A percentile compares a stretch with the other conserved stretches of the same genome.
These are phyloP conservation scores for Scheffersomyces lignosus DNA, from an alignment of 805 yeast genomes.

Conservation along the genomic window DNA sequence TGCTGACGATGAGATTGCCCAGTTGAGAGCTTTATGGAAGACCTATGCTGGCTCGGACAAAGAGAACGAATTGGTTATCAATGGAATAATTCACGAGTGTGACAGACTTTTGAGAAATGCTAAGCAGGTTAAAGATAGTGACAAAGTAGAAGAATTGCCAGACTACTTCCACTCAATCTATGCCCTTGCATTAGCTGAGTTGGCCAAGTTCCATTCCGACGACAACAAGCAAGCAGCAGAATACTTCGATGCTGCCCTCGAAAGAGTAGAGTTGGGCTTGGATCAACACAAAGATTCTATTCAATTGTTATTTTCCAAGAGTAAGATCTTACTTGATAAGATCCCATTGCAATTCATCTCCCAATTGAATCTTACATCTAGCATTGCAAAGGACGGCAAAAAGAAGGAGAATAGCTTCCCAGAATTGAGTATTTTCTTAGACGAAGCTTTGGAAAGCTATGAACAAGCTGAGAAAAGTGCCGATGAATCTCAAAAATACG, in stretches of 20 bases:
- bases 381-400: constrained; percentile 14
- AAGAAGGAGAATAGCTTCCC: constrained; percentile 35
- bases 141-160: constrained; percentile 22
- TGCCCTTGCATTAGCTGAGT: constrained; percentile 66
- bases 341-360: constrained; percentile 61
- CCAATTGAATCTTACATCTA: constrained; percentile 45
- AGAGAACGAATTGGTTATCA: constrained; percentile 63
- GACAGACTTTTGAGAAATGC: constrained; percentile 67
- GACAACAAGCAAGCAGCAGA: constrained; percentile 48
- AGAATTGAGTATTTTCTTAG: constrained; percentile 39
- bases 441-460: constrained; percentile 48
- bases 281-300: constrained; percentile 46
- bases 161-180: constrained; percentile 70
- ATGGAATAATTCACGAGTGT: constrained; percentile 91
- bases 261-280: constrained; percentile 62
- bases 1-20: constrained; percentile 77
- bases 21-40: constrained; percentile 69
- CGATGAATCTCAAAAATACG: constrained; percentile 20
- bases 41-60: constrained; percentile 57
- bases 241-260: constrained; percentile 70
- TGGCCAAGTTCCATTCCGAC: constrained; percentile 56
- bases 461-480: constrained; percentile 40
- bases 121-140: not conserved
- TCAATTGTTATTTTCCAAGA: constrained; percentile 51
- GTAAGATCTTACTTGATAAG: constrained; percentile 55